These are phyloP conservation scores for Cutaneotrichosporon dermatis DNA, from an alignment of 1,284 basidiomycete genomes.

Conservation along the genomic window DNA sequence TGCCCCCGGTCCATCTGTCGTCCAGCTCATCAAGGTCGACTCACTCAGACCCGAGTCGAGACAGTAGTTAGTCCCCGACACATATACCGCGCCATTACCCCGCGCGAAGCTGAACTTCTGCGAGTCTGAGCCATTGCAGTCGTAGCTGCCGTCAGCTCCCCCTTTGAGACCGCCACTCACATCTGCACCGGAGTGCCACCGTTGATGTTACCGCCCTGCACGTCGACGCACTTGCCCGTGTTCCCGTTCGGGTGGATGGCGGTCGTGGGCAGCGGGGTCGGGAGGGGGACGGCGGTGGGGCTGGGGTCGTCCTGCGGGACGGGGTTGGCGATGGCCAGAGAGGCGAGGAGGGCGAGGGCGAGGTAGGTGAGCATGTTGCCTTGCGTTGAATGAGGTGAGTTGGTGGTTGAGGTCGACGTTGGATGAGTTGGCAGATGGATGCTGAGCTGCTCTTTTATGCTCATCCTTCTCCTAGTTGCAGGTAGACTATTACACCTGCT, in stretches of 20 bases:
- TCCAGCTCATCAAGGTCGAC: no score
- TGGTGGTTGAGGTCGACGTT: no score
- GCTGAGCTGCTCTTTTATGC: no score
- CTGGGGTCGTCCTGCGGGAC: neutral
- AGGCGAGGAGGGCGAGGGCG: neutral
- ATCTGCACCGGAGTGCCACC: slow-evolving; percentile 19
- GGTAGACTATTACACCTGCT: no score
- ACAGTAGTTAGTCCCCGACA: slow-evolving; percentile 23
- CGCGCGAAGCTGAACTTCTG: slow-evolving; percentile 28
- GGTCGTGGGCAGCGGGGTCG: slow-evolving; percentile 7
- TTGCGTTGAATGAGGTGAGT: no score
- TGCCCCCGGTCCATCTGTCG: no score
- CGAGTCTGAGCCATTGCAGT: slow-evolving; percentile 28
- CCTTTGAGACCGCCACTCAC: neutral
- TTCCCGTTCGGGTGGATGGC: slow-evolving; percentile 33
- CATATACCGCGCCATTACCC: slow-evolving; percentile 19
- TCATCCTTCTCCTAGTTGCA: no score
- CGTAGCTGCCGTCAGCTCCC: slow-evolving; percentile 8
- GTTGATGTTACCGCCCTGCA: slow-evolving; percentile 2
- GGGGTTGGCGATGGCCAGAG: no score
- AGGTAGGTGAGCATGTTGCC: neutral
- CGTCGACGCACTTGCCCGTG: slow-evolving; percentile 30
- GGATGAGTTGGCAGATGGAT: no score
- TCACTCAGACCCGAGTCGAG: slow-evolving; percentile 22
- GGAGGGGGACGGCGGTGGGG: neutral